Evolutionary conservation across 1,284 basidiomycete genomes (phyloP).

Genomic region (Quambalaria eucalypti): DNA sequence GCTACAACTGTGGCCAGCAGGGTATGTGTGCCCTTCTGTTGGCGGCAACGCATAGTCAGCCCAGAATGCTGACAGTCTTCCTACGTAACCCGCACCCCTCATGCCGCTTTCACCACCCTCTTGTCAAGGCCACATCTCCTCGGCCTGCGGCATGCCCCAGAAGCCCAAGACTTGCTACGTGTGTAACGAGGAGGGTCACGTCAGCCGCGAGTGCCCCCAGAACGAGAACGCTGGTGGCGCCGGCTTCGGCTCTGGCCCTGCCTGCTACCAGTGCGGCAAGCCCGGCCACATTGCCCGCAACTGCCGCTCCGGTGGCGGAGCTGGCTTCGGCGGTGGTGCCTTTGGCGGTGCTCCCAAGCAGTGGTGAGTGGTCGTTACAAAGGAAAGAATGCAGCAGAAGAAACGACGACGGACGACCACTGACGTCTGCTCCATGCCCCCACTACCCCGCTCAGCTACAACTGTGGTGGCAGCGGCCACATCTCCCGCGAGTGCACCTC

Average conservation of each 20-base stretch:
- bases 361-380: not conserved
- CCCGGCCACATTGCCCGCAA: slow-evolving; percentile 38
- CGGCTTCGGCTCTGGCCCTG: slow-evolving; percentile 17
- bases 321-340: slow-evolving; percentile 16
- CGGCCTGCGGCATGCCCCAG: slow-evolving; percentile 26
- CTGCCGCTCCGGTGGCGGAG: slow-evolving; percentile 28
- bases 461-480: slow-evolving; percentile 40
- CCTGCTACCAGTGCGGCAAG: slow-evolving; percentile 39
- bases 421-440: not conserved
- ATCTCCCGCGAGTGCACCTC: slow-evolving; percentile 40
- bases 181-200: slow-evolving; percentile 31
- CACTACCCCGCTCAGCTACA: slow-evolving; percentile 34
- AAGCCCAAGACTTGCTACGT: slow-evolving; percentile 42
- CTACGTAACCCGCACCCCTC: not conserved
- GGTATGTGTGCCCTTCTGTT: not conserved
- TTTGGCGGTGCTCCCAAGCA: slow-evolving; percentile 5
- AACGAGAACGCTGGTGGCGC: slow-evolving; percentile 14
- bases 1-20: slow-evolving; percentile 37
- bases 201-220: slow-evolving; percentile 40
- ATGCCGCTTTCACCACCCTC: not conserved
- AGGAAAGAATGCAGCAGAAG: too few relatives aligned
- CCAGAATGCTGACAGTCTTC: not conserved
- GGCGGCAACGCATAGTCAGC: too few relatives aligned
- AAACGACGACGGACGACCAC: too few relatives aligned
- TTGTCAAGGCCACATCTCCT: slow-evolving; percentile 30